A percentile compares a stretch with the other conserved stretches of the same genome.
These are phyloP conservation scores for Umbelopsis sp. DNA, from an alignment of 192 early-diverging fungal species.

Conservation along the genomic window DNA sequence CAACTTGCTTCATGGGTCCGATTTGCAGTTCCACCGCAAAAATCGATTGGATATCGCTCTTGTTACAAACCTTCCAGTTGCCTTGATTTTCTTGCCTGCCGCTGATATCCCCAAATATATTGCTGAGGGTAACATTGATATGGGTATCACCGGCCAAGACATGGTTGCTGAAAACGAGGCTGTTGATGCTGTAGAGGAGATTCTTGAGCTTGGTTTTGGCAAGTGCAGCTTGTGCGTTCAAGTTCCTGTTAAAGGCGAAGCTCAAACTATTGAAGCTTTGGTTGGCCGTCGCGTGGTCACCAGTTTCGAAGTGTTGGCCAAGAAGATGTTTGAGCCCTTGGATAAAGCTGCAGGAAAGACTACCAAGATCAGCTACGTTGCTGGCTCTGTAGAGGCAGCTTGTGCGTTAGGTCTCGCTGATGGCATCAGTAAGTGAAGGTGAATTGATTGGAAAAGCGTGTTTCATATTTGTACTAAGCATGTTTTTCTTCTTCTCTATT, in stretches of 20 bases:
- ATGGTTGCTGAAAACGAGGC: slow-evolving; percentile 86
- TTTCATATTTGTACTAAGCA: no score
- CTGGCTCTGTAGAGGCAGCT: slow-evolving; percentile 94
- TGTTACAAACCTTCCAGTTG: slow-evolving; percentile 90
- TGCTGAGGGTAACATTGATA: slow-evolving; percentile 91
- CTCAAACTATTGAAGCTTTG: slow-evolving; percentile 62
- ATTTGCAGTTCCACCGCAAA: slow-evolving; percentile 93
- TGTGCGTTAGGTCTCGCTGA: slow-evolving; percentile 97
- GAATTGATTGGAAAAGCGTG: no score
- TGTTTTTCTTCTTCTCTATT: no score
- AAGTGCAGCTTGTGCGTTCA: slow-evolving; percentile 92
- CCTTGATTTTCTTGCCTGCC: slow-evolving; percentile 93
- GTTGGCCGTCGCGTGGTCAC: slow-evolving; percentile 95
- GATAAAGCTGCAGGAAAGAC: slow-evolving; percentile 60
- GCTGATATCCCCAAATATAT: slow-evolving; percentile 97
- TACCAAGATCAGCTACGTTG: slow-evolving; percentile 86
- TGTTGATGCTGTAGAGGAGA: slow-evolving; percentile 67
- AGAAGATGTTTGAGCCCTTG: slow-evolving; percentile 71
- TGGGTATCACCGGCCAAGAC: slow-evolving; percentile 97
- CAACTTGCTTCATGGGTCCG: slow-evolving; percentile 82
- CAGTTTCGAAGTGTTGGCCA: slow-evolving; percentile 77
- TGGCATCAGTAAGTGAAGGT: slow-evolving; percentile 77
- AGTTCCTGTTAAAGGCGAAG: slow-evolving; percentile 68
- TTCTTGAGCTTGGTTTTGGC: slow-evolving; percentile 87
- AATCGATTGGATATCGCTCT: slow-evolving; percentile 97